A percentile compares a stretch with the other conserved stretches of the same genome.
These are phyloP conservation scores for Calycina herbarum DNA, from an alignment of 2,329 filamentous ascomycete species.

Conservation along the genomic window DNA sequence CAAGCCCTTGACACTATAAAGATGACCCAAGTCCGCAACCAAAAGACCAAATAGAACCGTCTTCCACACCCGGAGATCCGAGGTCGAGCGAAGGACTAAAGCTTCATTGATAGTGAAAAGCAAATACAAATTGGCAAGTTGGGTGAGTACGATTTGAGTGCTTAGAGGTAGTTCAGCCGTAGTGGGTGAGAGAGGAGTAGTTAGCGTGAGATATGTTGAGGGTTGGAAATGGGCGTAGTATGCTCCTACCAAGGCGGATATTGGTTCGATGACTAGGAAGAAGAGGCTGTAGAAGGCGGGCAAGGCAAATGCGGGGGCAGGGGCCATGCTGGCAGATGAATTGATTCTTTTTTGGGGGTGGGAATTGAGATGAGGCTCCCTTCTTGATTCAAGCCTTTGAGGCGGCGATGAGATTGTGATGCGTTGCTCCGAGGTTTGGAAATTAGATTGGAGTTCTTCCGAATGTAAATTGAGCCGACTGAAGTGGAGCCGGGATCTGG, in stretches of 20 bases:
- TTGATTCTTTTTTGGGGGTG: background rate
- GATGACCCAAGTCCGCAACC: conserved; percentile 74
- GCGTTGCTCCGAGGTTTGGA: background rate
- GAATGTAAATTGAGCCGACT: conserved; percentile 25
- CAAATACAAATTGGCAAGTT: conserved; percentile 77
- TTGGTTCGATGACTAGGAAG: conserved; percentile 71
- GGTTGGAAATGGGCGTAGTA: conserved; percentile 53
- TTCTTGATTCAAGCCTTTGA: background rate
- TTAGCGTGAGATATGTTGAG: conserved; percentile 61
- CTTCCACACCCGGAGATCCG: conserved; percentile 69
- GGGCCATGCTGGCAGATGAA: conserved; percentile 13
- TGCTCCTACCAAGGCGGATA: conserved; percentile 53
- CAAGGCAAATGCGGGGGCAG: conserved; percentile 46
- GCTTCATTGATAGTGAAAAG: conserved; percentile 78
- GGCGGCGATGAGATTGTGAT: background rate
- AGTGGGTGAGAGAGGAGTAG: conserved; percentile 45
- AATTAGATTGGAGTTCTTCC: conserved; percentile 2
- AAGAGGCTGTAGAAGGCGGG: conserved; percentile 67
- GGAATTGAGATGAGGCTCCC: background rate
- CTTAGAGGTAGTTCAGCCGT: conserved; percentile 49
- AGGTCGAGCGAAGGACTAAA: conserved; percentile 68
- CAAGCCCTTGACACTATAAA: conserved; percentile 63
- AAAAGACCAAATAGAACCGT: conserved; percentile 66
- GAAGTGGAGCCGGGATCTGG: background rate
- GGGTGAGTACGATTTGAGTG: conserved; percentile 67